Evolutionary conservation across 108 stramenopile species (phyloP).

Genomic region (Cyclotella sp.): DNA sequence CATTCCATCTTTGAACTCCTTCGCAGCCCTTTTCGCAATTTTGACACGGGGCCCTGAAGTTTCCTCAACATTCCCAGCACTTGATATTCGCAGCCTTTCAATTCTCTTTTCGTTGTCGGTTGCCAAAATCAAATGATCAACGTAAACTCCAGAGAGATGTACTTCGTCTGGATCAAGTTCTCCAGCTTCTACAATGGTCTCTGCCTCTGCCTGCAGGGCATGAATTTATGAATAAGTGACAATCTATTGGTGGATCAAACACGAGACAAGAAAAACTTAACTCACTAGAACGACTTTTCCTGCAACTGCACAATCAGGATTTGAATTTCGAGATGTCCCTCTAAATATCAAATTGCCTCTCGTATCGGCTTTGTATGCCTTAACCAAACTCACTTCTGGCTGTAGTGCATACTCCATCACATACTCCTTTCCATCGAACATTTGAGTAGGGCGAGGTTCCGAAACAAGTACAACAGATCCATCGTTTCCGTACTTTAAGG

Average conservation of each 20-base stretch:
- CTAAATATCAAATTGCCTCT: constrained; percentile 93
- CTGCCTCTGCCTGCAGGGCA: constrained; percentile 76
- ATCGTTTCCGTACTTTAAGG: constrained; percentile 85
- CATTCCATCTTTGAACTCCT: constrained; percentile 93
- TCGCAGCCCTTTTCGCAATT: constrained; percentile 89
- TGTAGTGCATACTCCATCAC: constrained; percentile 89
- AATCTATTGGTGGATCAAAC: neutral
- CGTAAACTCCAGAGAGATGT: constrained; percentile 91
- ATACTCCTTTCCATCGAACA: constrained; percentile 86
- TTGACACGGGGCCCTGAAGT: constrained; percentile 72
- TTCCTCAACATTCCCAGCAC: constrained; percentile 42
- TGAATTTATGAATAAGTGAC: neutral
- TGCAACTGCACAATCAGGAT: constrained; percentile 92
- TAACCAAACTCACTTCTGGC: constrained; percentile 86
- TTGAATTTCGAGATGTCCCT: constrained; percentile 90
- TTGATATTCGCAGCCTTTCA: constrained; percentile 73
- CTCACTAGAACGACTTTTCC: constrained; percentile 75
- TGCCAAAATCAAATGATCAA: constrained; percentile 85
- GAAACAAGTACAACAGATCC: constrained; percentile 70
- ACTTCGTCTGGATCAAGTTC: constrained; percentile 87
- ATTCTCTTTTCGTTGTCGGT: constrained; percentile 87
- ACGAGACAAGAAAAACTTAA: neutral
- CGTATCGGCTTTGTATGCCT: constrained; percentile 90
- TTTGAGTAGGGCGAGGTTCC: constrained; percentile 66
- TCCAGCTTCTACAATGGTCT: constrained; percentile 89